These are phyloP conservation scores for Cryphonectria naterciae DNA, from an alignment of 2,329 filamentous ascomycete genomes.

Conservation along the genomic window DNA sequence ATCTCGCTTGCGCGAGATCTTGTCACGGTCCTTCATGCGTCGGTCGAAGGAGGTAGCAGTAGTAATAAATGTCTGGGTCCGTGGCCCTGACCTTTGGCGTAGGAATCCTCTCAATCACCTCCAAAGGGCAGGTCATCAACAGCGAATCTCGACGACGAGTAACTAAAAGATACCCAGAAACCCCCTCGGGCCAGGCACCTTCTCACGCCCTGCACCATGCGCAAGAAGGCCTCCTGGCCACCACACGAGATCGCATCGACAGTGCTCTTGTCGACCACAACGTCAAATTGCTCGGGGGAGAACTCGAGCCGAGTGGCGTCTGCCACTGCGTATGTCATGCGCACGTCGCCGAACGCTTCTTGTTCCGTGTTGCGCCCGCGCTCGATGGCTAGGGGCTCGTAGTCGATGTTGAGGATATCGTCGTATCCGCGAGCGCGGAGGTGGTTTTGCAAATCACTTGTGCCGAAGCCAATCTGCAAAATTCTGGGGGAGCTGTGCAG, in stretches of 20 bases:
- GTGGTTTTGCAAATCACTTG: constrained; percentile 53
- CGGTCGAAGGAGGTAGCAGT: constrained; percentile 49
- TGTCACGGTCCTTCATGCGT: not conserved
- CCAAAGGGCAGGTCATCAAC: constrained; percentile 44
- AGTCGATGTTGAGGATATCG: constrained; percentile 54
- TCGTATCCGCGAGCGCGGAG: constrained; percentile 48
- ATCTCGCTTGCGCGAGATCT: not conserved
- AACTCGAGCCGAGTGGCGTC: constrained; percentile 47
- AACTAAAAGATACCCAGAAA: constrained; percentile 54
- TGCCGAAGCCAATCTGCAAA: constrained; percentile 54
- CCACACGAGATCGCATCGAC: constrained; percentile 53
- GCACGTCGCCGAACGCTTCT: constrained; percentile 48
- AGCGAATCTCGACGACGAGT: constrained; percentile 48
- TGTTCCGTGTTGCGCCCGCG: constrained; percentile 47
- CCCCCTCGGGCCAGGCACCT: constrained; percentile 42
- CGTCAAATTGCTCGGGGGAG: constrained; percentile 39
- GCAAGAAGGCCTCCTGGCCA: constrained; percentile 42
- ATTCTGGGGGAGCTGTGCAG: constrained; percentile 40
- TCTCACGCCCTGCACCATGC: constrained; percentile 45
- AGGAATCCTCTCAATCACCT: constrained; percentile 47
- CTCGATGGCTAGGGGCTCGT: constrained; percentile 51
- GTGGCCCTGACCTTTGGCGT: constrained; percentile 44
- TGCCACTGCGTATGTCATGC: constrained; percentile 48
- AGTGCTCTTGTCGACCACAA: constrained; percentile 56
- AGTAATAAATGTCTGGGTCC: constrained; percentile 53